phyloP scores from a whole-genome alignment of 805 yeast genomes.

The Millerozyma acaciae region DNA sequence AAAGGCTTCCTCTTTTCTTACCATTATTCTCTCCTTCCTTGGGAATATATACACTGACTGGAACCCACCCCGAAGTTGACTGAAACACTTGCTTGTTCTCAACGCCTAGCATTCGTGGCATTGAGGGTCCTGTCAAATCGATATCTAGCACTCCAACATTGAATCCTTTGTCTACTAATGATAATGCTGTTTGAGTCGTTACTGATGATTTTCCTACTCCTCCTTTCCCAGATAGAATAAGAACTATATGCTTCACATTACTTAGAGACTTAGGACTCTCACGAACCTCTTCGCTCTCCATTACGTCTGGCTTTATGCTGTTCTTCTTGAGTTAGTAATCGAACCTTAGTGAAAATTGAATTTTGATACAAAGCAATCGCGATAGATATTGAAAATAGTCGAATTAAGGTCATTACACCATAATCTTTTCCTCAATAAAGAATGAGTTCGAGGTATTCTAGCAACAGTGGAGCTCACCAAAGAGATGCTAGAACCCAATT shows the following conservation, averaged over 20 bases:
- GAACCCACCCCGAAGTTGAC: conserved; percentile 84
- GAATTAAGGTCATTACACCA: too few species aligned
- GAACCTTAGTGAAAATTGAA: too few species aligned
- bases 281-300: conserved; percentile 8
- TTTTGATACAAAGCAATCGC: too few species aligned
- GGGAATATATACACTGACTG: conserved; percentile 49
- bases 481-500: conserved; percentile 41
- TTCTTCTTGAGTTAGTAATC: neutral
- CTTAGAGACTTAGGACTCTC: conserved; percentile 31
- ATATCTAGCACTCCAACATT: conserved; percentile 94
- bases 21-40: conserved; percentile 4
- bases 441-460: conserved; percentile 27
- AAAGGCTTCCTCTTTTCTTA: conserved; percentile 40
- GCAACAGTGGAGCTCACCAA: conserved; percentile 34
- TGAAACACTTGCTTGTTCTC: conserved; percentile 80
- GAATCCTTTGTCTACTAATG: conserved; percentile 63
- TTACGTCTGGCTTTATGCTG: neutral
- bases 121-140: conserved; percentile 93
- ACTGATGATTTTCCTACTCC: conserved; percentile 98
- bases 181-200: conserved; percentile 89
- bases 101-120: conserved; percentile 94
- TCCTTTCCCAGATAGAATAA: conserved; percentile 90
- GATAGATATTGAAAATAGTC: too few species aligned
- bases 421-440: too few species aligned
- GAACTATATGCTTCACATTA: conserved; percentile 68